Evolutionary conservation across 495 filamentous ascomycete species (phyloP).

Genomic region (Saxophila tyrrhenica): DNA sequence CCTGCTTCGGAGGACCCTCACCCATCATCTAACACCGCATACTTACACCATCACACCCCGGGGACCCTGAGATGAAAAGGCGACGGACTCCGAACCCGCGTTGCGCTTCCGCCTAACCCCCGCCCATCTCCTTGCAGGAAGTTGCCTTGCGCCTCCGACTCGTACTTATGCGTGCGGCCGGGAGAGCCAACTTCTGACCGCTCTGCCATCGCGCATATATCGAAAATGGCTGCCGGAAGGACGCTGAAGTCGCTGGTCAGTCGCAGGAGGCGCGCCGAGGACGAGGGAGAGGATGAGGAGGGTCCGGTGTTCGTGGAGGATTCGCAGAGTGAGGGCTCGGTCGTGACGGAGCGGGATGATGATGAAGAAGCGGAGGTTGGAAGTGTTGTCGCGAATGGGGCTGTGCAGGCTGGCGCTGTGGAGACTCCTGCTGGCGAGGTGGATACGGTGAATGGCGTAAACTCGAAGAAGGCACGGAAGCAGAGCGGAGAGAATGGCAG

Average conservation of each 20-base stretch:
- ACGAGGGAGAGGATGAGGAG: constrained; percentile 25
- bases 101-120: not conserved
- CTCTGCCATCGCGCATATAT: not conserved
- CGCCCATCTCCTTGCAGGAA: not conserved
- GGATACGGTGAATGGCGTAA: constrained; percentile 4
- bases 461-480: constrained; percentile 15
- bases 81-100: not conserved
- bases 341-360: constrained; percentile 21
- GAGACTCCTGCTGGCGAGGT: constrained; percentile 27
- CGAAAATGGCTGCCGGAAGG: constrained; percentile 19
- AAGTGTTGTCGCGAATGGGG: constrained; percentile 61
- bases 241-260: constrained; percentile 13
- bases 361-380: constrained; percentile 33
- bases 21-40: not conserved
- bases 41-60: not conserved
- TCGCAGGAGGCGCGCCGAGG: constrained; percentile 18
- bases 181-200: not conserved
- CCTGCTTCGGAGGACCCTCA: not conserved
- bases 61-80: not conserved
- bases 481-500: constrained; percentile 13
- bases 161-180: not conserved
- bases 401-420: constrained; percentile 34
- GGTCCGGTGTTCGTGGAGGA: constrained; percentile 17
- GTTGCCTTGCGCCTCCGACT: not conserved
- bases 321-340: constrained; percentile 23